Conservation (phyloP, 345 rosid genomes). For the Gynandropsis gynandra region DNA sequence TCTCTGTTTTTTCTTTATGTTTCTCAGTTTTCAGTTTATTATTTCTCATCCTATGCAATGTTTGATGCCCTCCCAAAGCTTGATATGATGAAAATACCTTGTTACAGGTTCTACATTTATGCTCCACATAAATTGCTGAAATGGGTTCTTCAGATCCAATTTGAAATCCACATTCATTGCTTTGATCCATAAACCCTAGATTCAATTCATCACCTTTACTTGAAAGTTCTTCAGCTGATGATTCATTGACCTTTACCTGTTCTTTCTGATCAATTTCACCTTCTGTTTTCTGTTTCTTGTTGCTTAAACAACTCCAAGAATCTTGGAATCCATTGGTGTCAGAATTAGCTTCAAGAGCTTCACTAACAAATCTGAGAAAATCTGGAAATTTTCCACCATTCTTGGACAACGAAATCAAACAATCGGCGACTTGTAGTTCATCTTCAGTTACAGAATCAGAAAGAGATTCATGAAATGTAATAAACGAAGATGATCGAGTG, state of each 20-base stretch:
- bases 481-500: constrained; percentile 35
- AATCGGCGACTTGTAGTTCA: constrained; percentile 37
- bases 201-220: constrained; percentile 3
- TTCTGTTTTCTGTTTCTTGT: constrained; percentile 20
- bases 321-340: constrained; percentile 21
- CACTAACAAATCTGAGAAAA: constrained; percentile 20
- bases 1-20: constrained; percentile 15
- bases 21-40: constrained; percentile 17
- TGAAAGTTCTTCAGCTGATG: constrained; percentile 13
- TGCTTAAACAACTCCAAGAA: constrained; percentile 15
- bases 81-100: constrained; percentile 39
- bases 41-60: constrained; percentile 35
- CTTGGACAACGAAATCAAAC: constrained; percentile 52
- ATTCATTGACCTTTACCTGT: constrained; percentile 10
- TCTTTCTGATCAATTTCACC: too few relatives aligned
- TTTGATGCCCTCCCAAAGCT: constrained; percentile 68
- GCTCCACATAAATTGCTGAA: too few relatives aligned
- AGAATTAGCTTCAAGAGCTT: constrained; percentile 22
- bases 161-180: background rate
- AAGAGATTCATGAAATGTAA: constrained; percentile 35
- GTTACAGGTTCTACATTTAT: constrained; percentile 45
- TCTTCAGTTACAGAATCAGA: constrained; percentile 36
- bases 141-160: constrained; percentile 11
- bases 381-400: constrained; percentile 24
- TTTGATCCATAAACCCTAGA: background rate